phyloP scores from a whole-genome alignment of 1,284 basidiomycete genomes.

The Xanthoconium separans region DNA sequence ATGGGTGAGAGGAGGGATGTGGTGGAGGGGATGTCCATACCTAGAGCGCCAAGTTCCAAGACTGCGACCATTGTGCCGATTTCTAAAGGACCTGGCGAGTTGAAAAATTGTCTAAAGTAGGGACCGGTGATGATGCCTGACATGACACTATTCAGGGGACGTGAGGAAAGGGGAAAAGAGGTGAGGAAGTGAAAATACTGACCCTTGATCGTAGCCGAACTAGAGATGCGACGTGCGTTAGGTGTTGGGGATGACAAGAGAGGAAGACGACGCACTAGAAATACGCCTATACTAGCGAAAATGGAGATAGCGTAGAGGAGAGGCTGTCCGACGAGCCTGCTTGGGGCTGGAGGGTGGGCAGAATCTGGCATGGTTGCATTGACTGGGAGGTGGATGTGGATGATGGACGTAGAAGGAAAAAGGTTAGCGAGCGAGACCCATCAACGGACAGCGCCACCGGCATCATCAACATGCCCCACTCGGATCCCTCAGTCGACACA shows the following conservation, averaged over 20 bases:
- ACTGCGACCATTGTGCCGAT: slow-evolving; percentile 91
- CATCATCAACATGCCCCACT: slow-evolving; percentile 37
- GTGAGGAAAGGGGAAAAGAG: slow-evolving; percentile 30
- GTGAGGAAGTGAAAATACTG: slow-evolving; percentile 5
- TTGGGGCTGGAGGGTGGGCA: slow-evolving; percentile 33
- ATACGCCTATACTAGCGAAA: slow-evolving; percentile 87
- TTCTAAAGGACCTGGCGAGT: slow-evolving; percentile 69
- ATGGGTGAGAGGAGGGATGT: slow-evolving; percentile 5
- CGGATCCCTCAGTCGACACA: slow-evolving; percentile 46
- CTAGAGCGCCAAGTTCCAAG: slow-evolving; percentile 89
- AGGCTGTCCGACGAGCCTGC: slow-evolving; percentile 74
- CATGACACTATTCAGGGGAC: slow-evolving; percentile 58
- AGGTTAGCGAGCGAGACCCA: not conserved
- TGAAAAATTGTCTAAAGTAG: slow-evolving; percentile 83
- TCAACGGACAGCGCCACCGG: slow-evolving; percentile 4
- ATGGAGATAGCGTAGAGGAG: slow-evolving; percentile 82
- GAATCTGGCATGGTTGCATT: slow-evolving; percentile 47
- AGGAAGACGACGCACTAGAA: slow-evolving; percentile 62
- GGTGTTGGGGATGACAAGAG: not conserved
- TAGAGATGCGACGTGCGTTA: slow-evolving; percentile 30
- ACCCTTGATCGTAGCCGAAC: slow-evolving; percentile 97
- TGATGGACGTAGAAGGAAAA: slow-evolving; percentile 16
- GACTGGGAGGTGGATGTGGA: slow-evolving; percentile 19
- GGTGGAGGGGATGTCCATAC: slow-evolving; percentile 42
- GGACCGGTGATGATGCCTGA: slow-evolving; percentile 94